These are phyloP conservation scores for Mortierella polycephala DNA, from an alignment of 371 early-diverging fungal species.

Conservation along the genomic window DNA sequence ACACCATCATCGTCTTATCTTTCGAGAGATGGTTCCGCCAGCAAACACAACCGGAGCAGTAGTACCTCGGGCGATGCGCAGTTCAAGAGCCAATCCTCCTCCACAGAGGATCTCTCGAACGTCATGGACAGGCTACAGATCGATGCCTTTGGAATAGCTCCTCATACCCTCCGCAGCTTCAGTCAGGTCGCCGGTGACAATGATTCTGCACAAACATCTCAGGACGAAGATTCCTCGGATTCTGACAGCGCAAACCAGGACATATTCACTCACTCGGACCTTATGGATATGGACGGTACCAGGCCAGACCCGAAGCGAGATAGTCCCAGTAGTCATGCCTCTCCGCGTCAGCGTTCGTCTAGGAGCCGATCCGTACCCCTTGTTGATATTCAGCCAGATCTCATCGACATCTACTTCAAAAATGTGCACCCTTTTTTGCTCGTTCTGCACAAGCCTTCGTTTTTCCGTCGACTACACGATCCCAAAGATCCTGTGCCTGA, in stretches of 20 bases:
- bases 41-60: conserved; percentile 32
- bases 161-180: conserved; percentile 53
- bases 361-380: conserved; percentile 44
- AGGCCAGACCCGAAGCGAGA: not conserved
- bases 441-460: conserved; percentile 64
- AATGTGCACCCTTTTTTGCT: conserved; percentile 68
- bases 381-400: conserved; percentile 48
- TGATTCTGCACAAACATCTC: conserved; percentile 33
- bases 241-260: conserved; percentile 9
- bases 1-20: conserved; percentile 30
- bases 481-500: conserved; percentile 59
- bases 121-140: conserved; percentile 52
- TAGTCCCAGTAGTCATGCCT: conserved; percentile 7
- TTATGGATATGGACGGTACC: not conserved
- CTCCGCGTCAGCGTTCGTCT: conserved; percentile 22
- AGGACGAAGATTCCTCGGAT: conserved; percentile 27
- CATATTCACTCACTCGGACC: not conserved
- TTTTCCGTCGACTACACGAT: conserved; percentile 61
- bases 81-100: conserved; percentile 12
- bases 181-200: conserved; percentile 54
- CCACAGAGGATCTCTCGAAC: conserved; percentile 41
- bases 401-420: conserved; percentile 62
- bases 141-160: conserved; percentile 54
- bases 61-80: conserved; percentile 21
- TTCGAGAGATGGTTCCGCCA: conserved; percentile 2